Evolutionary conservation across 1,139 yeast genomes (phyloP), one percentile per base, ranked within the genome.

Genomic region (Suhomyces taliae): DNA sequence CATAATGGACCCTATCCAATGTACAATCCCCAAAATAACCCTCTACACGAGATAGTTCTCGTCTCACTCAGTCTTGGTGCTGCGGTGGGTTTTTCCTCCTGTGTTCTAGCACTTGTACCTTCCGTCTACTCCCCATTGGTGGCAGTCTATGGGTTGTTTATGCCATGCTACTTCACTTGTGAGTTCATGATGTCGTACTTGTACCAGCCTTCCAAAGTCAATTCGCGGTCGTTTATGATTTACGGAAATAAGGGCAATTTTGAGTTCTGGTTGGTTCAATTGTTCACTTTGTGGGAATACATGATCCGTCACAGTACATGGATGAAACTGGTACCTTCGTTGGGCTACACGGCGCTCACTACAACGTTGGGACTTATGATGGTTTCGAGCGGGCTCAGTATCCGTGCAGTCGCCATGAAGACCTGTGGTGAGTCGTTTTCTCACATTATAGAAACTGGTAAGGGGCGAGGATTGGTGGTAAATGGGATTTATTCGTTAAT

Each of bases 341-440:
- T 29, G 10, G 45, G 41, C 2, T 12, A 10, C 33, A 36, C 19
- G 29, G 27, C 35, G 34, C 11, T 34, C 24, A 14, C 36, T 24
- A 7, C 39, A 6, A 27, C 12, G 7, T 12, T 34, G 15, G 71
- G 69, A 1, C 24, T 53, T 15, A 11, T 41, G 1, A 31, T 64
- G 45, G 55, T 59, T 0, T 27, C 51, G 1, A 19, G 39, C 24
- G 76, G 76, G 0, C 53, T 70, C 10, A 31, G 26, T 6, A 41
- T 72, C 2, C 52, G 79, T 19, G 58, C 56, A 10, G 19, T 56
- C 27, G 69, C 77, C 8, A 73, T 74, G 62, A 57, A 50, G 38
- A 62, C 67, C 3, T 68, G 76, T 47, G 77, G 77, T 0, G 56
- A 53, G 15, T 66, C 73, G 29, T 74, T 74, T 49, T 64, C 70